Percentiles rank a stretch among this genome's conserved stretches.
Evolutionary conservation across 768 basidiomycete species (phyloP).

Genomic region (Boletus edulis): DNA sequence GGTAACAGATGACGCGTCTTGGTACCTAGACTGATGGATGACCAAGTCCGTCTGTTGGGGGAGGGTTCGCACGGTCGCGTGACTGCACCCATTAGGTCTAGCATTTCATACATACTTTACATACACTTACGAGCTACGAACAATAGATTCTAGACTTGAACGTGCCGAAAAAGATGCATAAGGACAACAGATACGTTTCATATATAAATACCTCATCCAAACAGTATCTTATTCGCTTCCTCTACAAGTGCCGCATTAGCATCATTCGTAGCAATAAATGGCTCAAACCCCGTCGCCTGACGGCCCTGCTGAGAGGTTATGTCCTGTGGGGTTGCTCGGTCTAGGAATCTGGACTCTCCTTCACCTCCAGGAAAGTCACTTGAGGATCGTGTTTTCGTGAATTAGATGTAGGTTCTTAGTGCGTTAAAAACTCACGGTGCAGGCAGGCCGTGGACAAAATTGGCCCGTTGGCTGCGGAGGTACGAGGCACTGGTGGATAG

Average conservation of each 20-base stretch:
- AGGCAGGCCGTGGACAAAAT: slow-evolving; percentile 47
- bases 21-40: no score
- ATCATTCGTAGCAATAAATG: slow-evolving; percentile 22
- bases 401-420: neutral
- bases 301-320: slow-evolving; percentile 36
- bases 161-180: no score
- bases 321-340: slow-evolving; percentile 36
- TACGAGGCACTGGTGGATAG: slow-evolving; percentile 40
- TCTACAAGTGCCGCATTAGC: slow-evolving; percentile 21
- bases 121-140: no score
- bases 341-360: slow-evolving; percentile 45
- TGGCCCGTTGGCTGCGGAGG: slow-evolving; percentile 46
- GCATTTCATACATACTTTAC: no score
- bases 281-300: slow-evolving; percentile 42
- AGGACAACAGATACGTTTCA: neutral
- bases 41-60: no score
- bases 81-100: no score
- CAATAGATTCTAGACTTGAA: neutral
- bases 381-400: neutral
- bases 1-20: no score
- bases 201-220: slow-evolving; percentile 6
- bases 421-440: slow-evolving; percentile 39
- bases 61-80: no score
- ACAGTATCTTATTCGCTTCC: slow-evolving; percentile 27
- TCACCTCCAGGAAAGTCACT: slow-evolving; percentile 55